Evolutionary conservation across 441 rosid genomes (phyloP).

Genomic region (Adansonia madagascariensis): DNA sequence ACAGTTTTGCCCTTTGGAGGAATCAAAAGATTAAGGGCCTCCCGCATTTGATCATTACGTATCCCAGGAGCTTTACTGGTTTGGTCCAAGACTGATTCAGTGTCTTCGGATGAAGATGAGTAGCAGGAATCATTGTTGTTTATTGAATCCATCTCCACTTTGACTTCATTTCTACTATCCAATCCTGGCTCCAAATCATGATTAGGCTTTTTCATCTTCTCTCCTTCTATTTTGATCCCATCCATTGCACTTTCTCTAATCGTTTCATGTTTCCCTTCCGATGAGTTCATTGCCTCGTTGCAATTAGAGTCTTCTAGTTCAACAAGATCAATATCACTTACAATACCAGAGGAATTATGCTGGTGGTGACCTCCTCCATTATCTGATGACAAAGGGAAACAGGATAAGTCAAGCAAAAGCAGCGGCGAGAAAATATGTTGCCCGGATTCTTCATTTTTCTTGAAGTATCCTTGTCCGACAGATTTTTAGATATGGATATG

Average conservation of each 20-base stretch:
- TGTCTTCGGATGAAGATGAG: slow-evolving; percentile 43
- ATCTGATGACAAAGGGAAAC: slow-evolving; percentile 40
- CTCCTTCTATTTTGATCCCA: slow-evolving; percentile 12
- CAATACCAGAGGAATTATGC: slow-evolving; percentile 17
- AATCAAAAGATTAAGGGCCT: slow-evolving; percentile 36
- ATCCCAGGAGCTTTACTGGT: slow-evolving; percentile 37
- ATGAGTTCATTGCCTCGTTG: slow-evolving; percentile 10
- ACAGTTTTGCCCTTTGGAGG: slow-evolving; percentile 48
- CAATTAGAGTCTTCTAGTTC: slow-evolving; percentile 37
- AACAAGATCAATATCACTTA: slow-evolving; percentile 37
- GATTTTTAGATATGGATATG: too few species aligned
- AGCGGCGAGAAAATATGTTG: too few species aligned
- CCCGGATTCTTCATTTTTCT: too few species aligned
- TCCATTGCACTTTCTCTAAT: slow-evolving; percentile 26
- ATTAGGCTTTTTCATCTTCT: slow-evolving; percentile 19
- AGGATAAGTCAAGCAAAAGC: too few species aligned
- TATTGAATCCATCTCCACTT: slow-evolving; percentile 36
- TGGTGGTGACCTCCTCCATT: slow-evolving; percentile 39
- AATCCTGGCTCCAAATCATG: slow-evolving; percentile 34
- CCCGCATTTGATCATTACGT: slow-evolving; percentile 31
- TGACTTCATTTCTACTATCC: slow-evolving; percentile 34
- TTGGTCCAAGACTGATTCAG: slow-evolving; percentile 19
- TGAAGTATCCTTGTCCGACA: too few species aligned
- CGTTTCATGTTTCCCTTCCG: slow-evolving; percentile 26
- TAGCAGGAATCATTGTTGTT: slow-evolving; percentile 41